Evolutionary conservation across 2,329 filamentous ascomycete genomes (phyloP).

Genomic region (Xylariaceae sp.): DNA sequence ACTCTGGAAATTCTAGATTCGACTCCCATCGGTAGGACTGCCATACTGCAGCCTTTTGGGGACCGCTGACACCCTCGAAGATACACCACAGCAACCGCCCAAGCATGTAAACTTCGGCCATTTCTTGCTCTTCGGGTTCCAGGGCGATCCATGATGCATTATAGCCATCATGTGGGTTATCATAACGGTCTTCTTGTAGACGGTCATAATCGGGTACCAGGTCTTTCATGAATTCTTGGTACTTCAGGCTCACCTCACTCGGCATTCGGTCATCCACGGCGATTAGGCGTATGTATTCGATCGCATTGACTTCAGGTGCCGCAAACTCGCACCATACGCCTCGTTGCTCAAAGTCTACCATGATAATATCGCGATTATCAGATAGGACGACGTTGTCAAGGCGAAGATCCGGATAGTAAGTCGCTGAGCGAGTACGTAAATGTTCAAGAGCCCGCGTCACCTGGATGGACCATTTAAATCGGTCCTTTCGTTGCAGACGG

Average conservation of each 20-base stretch:
- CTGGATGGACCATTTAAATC: conserved; percentile 50
- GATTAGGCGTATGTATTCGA: conserved; percentile 53
- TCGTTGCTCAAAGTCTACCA: conserved; percentile 59
- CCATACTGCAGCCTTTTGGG: conserved; percentile 52
- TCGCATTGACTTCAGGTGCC: conserved; percentile 53
- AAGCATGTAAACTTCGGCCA: conserved; percentile 58
- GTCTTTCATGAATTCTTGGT: conserved; percentile 36
- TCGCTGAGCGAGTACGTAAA: conserved; percentile 39
- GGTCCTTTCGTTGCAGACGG: conserved; percentile 38
- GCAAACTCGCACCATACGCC: conserved; percentile 59
- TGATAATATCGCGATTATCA: conserved; percentile 41
- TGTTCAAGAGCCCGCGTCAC: conserved; percentile 48
- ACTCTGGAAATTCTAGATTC: conserved; percentile 51
- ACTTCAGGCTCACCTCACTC: conserved; percentile 36
- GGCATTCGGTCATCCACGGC: conserved; percentile 45
- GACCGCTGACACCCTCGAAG: conserved; percentile 55
- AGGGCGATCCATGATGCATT: conserved; percentile 53
- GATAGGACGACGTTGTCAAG: conserved; percentile 55
- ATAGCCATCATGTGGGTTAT: conserved; percentile 45
- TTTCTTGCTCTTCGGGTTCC: conserved; percentile 47
- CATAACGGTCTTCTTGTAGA: conserved; percentile 40
- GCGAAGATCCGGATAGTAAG: conserved; percentile 54
- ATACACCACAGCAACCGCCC: conserved; percentile 57
- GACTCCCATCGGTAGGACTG: conserved; percentile 54
- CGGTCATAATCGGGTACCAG: conserved; percentile 45